A percentile compares a stretch with the other conserved stretches of the same genome.
phyloP scores from a whole-genome alignment of 306 rosid genomes.

The Astragalus membranaceus region DNA sequence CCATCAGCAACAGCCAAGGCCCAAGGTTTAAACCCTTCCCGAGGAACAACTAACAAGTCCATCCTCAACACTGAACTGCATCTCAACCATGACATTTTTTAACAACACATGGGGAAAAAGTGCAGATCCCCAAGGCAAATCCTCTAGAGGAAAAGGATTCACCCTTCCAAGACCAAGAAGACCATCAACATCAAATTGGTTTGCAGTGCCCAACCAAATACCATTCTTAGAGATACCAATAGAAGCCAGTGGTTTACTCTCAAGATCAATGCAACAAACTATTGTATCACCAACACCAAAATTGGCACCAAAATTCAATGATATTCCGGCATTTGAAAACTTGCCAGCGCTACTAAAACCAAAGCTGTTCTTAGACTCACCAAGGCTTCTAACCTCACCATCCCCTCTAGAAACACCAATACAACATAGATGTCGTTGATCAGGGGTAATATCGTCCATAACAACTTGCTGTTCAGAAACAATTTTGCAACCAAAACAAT shows the following conservation, averaged over 20 bases:
- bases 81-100: constrained; percentile 47
- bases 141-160: constrained; percentile 6
- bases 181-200: constrained; percentile 28
- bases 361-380: constrained; percentile 44
- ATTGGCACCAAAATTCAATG: constrained; percentile 39
- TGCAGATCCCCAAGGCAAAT: constrained; percentile 30
- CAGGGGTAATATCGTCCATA: constrained; percentile 33
- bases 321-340: constrained; percentile 32
- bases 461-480: constrained; percentile 32
- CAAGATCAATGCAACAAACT: constrained; percentile 48
- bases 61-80: constrained; percentile 57
- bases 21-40: constrained; percentile 48
- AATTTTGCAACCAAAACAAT: constrained; percentile 50
- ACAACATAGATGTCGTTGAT: constrained; percentile 40
- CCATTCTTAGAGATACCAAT: constrained; percentile 60
- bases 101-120: constrained; percentile 52
- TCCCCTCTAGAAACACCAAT: constrained; percentile 51
- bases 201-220: constrained; percentile 39
- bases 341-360: constrained; percentile 45
- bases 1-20: constrained; percentile 37
- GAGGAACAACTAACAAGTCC: constrained; percentile 41
- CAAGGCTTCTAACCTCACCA: constrained; percentile 40
- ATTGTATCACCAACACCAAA: constrained; percentile 53
- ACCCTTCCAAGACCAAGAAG: constrained; percentile 33
- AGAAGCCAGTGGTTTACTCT: constrained; percentile 40